A percentile compares a stretch with the other conserved stretches of the same genome.
phyloP scores from a whole-genome alignment of 2,329 filamentous ascomycete species.

The Colletotrichum cuscutae region DNA sequence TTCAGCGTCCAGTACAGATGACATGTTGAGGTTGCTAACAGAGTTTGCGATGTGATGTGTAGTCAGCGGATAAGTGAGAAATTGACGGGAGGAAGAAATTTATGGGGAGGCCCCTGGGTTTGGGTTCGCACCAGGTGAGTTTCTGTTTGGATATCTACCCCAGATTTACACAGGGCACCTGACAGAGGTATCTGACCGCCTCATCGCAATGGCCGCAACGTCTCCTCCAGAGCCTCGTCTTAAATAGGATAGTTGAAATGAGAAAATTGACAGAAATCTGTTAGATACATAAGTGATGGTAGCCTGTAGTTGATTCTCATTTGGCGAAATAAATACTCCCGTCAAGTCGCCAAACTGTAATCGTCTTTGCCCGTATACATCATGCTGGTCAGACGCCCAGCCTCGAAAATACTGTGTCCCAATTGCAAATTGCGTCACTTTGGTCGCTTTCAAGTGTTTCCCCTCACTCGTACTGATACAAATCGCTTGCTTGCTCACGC shows the following conservation, averaged over 20 bases:
- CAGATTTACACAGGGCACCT: slow-evolving; percentile 7
- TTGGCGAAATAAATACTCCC: not conserved
- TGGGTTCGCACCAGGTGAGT: not conserved
- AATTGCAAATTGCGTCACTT: not conserved
- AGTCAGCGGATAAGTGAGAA: not conserved
- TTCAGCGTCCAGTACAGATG: slow-evolving; percentile 38
- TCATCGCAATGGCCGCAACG: not conserved
- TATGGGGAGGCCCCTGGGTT: slow-evolving; percentile 18
- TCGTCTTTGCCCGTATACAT: no score
- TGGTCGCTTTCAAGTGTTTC: not conserved
- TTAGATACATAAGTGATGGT: not conserved
- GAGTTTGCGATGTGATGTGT: not conserved
- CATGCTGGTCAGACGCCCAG: not conserved
- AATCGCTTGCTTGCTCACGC: not conserved
- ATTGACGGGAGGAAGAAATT: slow-evolving; percentile 14
- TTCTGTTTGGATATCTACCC: not conserved
- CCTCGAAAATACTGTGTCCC: not conserved
- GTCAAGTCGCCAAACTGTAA: not conserved
- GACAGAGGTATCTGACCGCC: not conserved
- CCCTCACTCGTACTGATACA: not conserved
- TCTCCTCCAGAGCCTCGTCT: not conserved
- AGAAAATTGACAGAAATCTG: not conserved
- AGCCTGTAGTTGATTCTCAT: not conserved
- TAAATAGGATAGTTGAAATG: not conserved
- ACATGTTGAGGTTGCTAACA: not conserved